Evolutionary conservation across 148 eudicot genomes (phyloP), one percentile per base, ranked within the genome.

Genomic region (Rhododendron griersonianum): DNA sequence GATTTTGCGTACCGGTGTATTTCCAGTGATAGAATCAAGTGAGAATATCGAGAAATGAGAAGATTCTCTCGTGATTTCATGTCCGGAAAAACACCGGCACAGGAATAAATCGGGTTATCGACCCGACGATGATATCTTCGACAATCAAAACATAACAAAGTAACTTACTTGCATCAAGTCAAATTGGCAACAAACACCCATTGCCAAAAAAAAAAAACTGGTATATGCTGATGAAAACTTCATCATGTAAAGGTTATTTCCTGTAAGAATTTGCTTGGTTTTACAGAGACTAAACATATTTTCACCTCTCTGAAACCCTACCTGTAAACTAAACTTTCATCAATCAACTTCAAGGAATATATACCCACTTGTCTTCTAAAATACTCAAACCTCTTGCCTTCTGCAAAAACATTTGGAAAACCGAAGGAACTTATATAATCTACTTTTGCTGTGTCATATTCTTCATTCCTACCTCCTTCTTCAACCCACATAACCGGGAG

Each of bases 401-500:
- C 86, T 65, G 86, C 74, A 73, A 83, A 79, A 71, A 78, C 74
- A 45, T 10, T 21, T 44, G 50, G 28, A 82, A 78, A 76, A 55
- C 87, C 85, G 81, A 80, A 89, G 83, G 87, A 78, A 48, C 78
- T 44, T 28, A 33, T 65, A 63, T 41, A 53, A 25, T 83, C 37
- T 83, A 13, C 51, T 44, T 59, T 23, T 77, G 67, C 50, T 77
- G 78, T 85, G 73, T 78, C 44, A 33, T 78, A 7, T 85, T 87
- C 86, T 78, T 63, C 80, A 78, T 84, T 87, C 81, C 86, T 48
- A 85, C 61, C 88, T 86, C 84, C 88, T 88, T 74, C 85, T 53
- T 55, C 23, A 8, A 79, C 86, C 89, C 87, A 50, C 53, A 86
- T 81, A 86, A 84, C 69, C 16, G 81, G 83, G 85, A 87, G 84